A percentile compares a stretch with the other conserved stretches of the same genome.
Conservation (phyloP, 176 grass and related monocot species). For the Avena insularis region DNA sequence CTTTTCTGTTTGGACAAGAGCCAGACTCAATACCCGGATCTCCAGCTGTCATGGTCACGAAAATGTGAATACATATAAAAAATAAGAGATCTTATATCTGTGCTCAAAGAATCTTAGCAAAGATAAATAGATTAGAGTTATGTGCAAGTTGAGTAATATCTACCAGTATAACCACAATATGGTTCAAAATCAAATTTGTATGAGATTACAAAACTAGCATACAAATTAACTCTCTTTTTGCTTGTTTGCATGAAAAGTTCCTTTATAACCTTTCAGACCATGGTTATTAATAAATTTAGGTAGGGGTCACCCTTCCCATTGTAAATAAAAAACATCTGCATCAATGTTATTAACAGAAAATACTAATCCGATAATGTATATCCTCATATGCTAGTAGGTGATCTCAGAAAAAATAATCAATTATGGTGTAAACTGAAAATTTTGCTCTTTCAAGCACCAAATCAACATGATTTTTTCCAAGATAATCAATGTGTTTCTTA, state of each 20-base stretch:
- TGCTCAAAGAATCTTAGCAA: slow-evolving; percentile 23
- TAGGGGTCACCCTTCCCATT: neutral
- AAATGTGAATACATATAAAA: neutral
- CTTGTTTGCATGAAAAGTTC: neutral
- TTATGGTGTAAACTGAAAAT: neutral
- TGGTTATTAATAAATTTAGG: neutral
- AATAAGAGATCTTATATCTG: slow-evolving; percentile 1
- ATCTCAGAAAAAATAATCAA: neutral
- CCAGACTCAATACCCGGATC: slow-evolving; percentile 84
- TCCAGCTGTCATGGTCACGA: slow-evolving; percentile 70
- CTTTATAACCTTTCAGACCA: neutral
- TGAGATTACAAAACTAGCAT: neutral
- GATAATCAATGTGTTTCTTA: neutral
- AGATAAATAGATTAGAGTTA: neutral
- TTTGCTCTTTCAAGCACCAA: slow-evolving; percentile 18
- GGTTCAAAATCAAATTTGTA: slow-evolving; percentile 8
- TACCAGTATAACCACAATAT: neutral
- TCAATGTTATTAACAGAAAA: neutral
- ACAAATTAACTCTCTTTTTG: slow-evolving; percentile 4
- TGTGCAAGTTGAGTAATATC: slow-evolving; percentile 19
- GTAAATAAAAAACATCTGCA: no score
- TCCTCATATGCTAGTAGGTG: neutral
- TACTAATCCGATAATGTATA: neutral
- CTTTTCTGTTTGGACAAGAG: slow-evolving; percentile 91
- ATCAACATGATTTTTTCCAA: neutral